Evolutionary conservation across 148 eudicot species (phyloP).

Genomic region (Amaranthus cruentus): DNA sequence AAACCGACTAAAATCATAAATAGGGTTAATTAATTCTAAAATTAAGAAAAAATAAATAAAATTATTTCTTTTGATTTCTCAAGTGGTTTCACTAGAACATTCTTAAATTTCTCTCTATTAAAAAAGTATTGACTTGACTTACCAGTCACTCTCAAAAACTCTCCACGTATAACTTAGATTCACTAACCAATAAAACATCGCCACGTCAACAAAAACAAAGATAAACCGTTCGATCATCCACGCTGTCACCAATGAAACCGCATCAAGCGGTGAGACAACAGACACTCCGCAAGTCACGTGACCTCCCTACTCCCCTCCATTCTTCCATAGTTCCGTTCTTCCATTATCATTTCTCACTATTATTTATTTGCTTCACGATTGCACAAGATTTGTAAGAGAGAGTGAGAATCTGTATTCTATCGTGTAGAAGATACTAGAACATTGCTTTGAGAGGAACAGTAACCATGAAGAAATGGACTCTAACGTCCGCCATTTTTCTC

Average conservation of each 20-base stretch:
- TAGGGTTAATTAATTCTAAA: too few relatives aligned
- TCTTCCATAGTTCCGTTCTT: neutral
- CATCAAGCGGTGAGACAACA: conserved; percentile 20
- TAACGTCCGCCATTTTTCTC: conserved; percentile 62
- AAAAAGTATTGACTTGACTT: conserved; percentile 5
- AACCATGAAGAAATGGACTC: conserved; percentile 89
- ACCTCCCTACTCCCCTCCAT: conserved; percentile 5
- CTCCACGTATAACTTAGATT: conserved; percentile 39
- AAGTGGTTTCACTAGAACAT: too few relatives aligned
- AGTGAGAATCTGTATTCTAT: neutral
- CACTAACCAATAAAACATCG: conserved; percentile 36
- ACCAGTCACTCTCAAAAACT: neutral
- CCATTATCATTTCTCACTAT: neutral
- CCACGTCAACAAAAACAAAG: conserved; percentile 33
- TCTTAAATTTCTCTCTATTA: too few relatives aligned
- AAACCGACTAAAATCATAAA: too few relatives aligned
- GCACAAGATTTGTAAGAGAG: neutral
- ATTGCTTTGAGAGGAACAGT: too few relatives aligned
- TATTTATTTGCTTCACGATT: conserved; percentile 6
- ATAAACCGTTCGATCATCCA: conserved; percentile 57
- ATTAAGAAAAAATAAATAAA: too few relatives aligned
- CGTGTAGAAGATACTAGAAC: conserved; percentile 19
- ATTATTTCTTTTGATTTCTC: too few relatives aligned
- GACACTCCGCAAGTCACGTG: conserved; percentile 23
- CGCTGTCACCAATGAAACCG: conserved; percentile 38